Evolutionary conservation across 1,284 basidiomycete species (phyloP).

Genomic region (Xanthoconium separans): DNA sequence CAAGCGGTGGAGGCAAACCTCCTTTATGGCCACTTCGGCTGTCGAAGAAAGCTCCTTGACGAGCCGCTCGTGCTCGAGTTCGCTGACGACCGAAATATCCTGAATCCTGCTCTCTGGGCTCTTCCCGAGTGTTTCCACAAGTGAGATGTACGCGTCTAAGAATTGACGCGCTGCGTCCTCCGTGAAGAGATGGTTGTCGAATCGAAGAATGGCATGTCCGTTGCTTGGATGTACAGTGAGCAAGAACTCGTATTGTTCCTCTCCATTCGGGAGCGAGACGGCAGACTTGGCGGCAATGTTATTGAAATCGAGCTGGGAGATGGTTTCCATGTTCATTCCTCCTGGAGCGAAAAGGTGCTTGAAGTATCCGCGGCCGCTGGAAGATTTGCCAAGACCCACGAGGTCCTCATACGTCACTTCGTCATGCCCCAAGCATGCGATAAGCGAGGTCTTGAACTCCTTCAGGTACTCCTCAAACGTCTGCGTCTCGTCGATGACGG

Average conservation of each 20-base stretch:
- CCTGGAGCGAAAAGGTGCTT: constrained; percentile 31
- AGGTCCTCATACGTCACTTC: constrained; percentile 33
- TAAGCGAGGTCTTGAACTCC: constrained; percentile 18
- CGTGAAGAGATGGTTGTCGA: constrained; percentile 30
- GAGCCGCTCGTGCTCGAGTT: constrained; percentile 23
- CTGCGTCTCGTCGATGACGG: constrained; percentile 19
- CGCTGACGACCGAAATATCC: constrained; percentile 27
- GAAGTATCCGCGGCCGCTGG: constrained; percentile 31
- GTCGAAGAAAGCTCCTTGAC: constrained; percentile 28
- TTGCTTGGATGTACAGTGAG: constrained; percentile 28
- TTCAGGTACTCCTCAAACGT: constrained; percentile 23
- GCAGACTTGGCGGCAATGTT: constrained; percentile 19
- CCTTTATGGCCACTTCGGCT: constrained; percentile 10
- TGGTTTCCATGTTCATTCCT: constrained; percentile 27
- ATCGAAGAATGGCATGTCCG: constrained; percentile 27
- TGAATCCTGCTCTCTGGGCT: constrained; percentile 19
- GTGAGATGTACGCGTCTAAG: constrained; percentile 27
- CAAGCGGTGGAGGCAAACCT: constrained; percentile 24
- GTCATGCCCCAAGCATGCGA: constrained; percentile 21
- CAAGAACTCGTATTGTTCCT: constrained; percentile 31
- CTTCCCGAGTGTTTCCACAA: constrained; percentile 27
- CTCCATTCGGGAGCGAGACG: constrained; percentile 26
- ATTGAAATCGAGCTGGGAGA: constrained; percentile 20
- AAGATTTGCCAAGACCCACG: constrained; percentile 24
- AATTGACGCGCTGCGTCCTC: constrained; percentile 30